Base-by-base conservation (phyloP, 176 grass and related monocot genomes). In the Tuctoria greenei region DNA sequence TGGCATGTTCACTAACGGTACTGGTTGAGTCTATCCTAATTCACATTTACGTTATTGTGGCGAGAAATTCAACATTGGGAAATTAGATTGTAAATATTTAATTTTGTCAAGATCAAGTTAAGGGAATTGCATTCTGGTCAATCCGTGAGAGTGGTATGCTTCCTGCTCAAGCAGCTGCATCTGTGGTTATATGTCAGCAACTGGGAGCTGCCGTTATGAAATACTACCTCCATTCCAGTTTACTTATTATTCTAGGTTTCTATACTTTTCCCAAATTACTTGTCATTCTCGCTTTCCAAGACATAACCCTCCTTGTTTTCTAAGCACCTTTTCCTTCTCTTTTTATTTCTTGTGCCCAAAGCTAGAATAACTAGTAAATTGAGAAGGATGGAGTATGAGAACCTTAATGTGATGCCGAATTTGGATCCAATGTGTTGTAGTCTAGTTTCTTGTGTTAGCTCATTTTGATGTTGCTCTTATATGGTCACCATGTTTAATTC, bases 151-250 rank as follows among this genome's bases (percentile, higher is more conserved):
- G 38, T 52, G 11, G 23, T 50, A 18, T n/a, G n/a, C n/a, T 75
- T 52, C 46, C 10, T 52, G 56, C 63, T 21, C 64, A 54, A 64
- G 16, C 34, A n/a, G 27, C 2, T 27, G 5, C 17, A 7, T 47
- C 23, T 14, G 58, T 77, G 59, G 21, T 2, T 1, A n/a, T 8
- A 31, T 72, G 60, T 9, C 41, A 50, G 6, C n/a, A 61, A 51
- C 60, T 62, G 24, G 15, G 40, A 60, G 36, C 46, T 31, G 57
- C 34, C 51, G 12, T 12, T 61, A 14, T 72, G 13, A 67, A 87
- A 62, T n/a, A n/a, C n/a, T n/a, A n/a, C n/a, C 31, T 31, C 31
- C 31, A 3, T 31, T 31, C 31, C 31, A 31, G 31, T 31, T 31
- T 31, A 31, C 31, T 31, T 31, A 3, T 31, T 3, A 31, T 31